Conservation (phyloP, 495 filamentous ascomycete genomes). For the Penicillium herquei region DNA sequence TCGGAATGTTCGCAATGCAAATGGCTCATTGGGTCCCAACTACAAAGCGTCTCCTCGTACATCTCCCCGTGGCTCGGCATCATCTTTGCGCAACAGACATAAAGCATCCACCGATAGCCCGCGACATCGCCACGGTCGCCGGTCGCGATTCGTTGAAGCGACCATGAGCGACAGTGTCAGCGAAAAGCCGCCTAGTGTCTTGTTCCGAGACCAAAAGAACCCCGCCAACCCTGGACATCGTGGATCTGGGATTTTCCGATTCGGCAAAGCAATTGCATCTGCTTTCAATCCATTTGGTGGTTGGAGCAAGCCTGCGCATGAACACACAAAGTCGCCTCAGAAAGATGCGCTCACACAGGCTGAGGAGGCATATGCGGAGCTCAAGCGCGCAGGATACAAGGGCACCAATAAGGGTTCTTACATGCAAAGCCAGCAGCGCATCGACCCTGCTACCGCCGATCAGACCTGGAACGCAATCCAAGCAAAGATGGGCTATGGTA, state of each 20-base stretch:
- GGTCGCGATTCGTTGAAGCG: conserved; percentile 68
- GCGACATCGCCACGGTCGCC: conserved; percentile 33
- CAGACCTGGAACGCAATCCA: conserved; percentile 42
- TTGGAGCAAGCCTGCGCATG: conserved; percentile 37
- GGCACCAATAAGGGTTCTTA: conserved; percentile 44
- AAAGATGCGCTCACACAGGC: conserved; percentile 48
- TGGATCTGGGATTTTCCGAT: conserved; percentile 54
- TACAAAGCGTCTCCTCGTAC: conserved; percentile 31
- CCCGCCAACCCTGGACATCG: conserved; percentile 14
- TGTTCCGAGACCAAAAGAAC: conserved; percentile 44
- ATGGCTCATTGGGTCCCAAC: conserved; percentile 1
- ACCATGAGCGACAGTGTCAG: conserved; percentile 76
- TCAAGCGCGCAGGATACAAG: conserved; percentile 59
- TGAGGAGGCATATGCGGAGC: conserved; percentile 56
- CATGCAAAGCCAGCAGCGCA: conserved; percentile 17
- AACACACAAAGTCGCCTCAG: conserved; percentile 28
- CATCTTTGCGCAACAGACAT: conserved; percentile 21
- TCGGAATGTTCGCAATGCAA: conserved; percentile 10
- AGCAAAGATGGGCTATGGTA: conserved; percentile 34
- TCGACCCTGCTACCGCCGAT: conserved; percentile 27
- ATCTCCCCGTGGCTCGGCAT: conserved; percentile 20
- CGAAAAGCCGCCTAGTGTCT: conserved; percentile 63
- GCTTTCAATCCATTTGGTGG: conserved; percentile 54
- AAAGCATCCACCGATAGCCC: conserved; percentile 18
- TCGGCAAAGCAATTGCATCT: conserved; percentile 56